These are phyloP conservation scores for Diaporthe batatas DNA, from an alignment of 2,329 filamentous ascomycete species.

Conservation along the genomic window DNA sequence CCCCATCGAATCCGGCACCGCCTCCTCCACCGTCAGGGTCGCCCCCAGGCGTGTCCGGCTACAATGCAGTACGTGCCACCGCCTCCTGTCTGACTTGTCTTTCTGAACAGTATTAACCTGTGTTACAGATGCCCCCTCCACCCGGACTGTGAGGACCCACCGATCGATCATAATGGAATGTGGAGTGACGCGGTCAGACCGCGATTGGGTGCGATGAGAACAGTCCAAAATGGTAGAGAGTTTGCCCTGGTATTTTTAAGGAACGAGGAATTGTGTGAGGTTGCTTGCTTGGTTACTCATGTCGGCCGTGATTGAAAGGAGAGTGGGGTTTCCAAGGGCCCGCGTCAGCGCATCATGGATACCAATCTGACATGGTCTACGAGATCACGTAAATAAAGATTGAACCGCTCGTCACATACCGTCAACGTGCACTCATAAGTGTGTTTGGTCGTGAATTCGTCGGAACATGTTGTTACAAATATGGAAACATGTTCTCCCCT, in stretches of 20 bases:
- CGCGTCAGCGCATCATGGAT: not conserved
- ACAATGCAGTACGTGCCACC: slow-evolving; percentile 70
- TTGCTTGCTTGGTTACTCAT: not conserved
- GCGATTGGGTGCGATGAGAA: not conserved
- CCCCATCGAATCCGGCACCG: slow-evolving; percentile 67
- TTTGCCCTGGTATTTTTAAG: slow-evolving; percentile 8
- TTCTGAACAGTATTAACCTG: slow-evolving; percentile 42
- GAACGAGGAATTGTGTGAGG: not conserved
- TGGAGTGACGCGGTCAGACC: not conserved
- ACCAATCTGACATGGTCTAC: not conserved
- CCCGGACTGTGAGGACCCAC: slow-evolving; percentile 62
- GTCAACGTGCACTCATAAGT: slow-evolving; percentile 1
- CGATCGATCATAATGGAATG: not conserved
- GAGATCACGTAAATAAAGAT: slow-evolving; percentile 1
- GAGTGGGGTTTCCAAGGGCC: not conserved
- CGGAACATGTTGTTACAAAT: not conserved
- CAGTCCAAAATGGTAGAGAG: not conserved
- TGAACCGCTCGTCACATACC: not conserved
- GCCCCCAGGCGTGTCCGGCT: slow-evolving; percentile 67
- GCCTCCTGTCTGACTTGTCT: slow-evolving; percentile 8
- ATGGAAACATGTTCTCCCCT: not conserved
- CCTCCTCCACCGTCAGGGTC: slow-evolving; percentile 67
- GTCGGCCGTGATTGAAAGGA: not conserved
- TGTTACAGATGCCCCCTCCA: slow-evolving; percentile 65
- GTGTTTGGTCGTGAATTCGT: not conserved